phyloP scores from a whole-genome alignment of 306 rosid genomes.

The Pyrus betulifolia region DNA sequence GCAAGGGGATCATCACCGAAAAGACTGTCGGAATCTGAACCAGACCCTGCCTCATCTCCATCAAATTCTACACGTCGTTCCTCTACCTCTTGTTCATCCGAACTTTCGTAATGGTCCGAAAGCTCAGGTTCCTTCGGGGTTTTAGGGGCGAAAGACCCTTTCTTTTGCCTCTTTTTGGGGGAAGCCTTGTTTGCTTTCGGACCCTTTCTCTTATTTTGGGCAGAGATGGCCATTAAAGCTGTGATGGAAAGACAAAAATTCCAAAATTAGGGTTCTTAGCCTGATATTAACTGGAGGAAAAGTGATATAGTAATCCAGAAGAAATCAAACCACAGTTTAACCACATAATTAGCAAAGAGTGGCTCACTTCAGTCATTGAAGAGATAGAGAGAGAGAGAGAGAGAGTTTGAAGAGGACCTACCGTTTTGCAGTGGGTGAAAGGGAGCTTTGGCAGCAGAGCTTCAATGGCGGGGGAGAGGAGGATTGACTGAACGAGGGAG shows the following conservation, averaged over 20 bases:
- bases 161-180: conserved; percentile 36
- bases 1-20: conserved; percentile 52
- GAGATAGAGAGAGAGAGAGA: background rate
- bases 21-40: conserved; percentile 51
- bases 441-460: background rate
- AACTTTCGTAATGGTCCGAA: conserved; percentile 28
- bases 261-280: background rate
- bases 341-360: background rate
- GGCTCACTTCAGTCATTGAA: background rate
- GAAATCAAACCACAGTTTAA: background rate
- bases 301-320: background rate
- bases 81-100: conserved; percentile 34
- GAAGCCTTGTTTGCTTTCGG: conserved; percentile 19
- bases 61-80: conserved; percentile 17
- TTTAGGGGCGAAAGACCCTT: conserved; percentile 25
- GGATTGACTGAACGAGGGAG: background rate
- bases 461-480: background rate
- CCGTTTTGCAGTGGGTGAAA: background rate
- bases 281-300: background rate
- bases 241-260: background rate
- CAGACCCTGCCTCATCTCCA: conserved; percentile 21
- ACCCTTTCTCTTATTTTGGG: conserved; percentile 31
- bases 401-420: background rate
- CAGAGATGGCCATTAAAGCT: conserved; percentile 31
- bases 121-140: conserved; percentile 19